Evolutionary conservation across 768 basidiomycete species (phyloP).

Genomic region (Phlegmacium glaucopus): DNA sequence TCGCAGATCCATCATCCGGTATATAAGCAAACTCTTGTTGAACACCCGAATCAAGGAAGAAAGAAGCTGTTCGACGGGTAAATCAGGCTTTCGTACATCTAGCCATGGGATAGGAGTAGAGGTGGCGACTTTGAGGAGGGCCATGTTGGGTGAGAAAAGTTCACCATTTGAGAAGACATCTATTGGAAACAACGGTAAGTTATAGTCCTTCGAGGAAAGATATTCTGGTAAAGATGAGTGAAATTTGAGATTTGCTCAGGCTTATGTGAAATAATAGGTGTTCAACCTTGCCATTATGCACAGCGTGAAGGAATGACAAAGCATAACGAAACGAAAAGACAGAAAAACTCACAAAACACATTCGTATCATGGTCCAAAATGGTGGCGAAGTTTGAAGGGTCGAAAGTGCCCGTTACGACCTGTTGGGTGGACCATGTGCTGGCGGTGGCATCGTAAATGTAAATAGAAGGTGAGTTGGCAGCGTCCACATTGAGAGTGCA

Average conservation of each 20-base stretch:
- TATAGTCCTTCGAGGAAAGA: too few species aligned
- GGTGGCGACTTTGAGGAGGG: conserved; percentile 56
- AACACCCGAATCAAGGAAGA: conserved; percentile 59
- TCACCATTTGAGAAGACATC: conserved; percentile 68
- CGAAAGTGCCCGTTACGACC: conserved; percentile 49
- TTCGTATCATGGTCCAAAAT: conserved; percentile 96
- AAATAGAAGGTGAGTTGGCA: conserved; percentile 61
- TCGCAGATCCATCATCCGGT: conserved; percentile 67
- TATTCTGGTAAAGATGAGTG: not conserved
- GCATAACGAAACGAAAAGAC: too few species aligned
- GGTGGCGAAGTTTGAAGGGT: conserved; percentile 60
- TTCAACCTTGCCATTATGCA: too few species aligned
- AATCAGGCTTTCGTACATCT: conserved; percentile 53
- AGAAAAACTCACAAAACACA: conserved; percentile 65
- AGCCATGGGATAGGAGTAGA: conserved; percentile 59
- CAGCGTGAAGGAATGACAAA: too few species aligned
- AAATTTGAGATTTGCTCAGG: not conserved
- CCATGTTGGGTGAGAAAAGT: conserved; percentile 72
- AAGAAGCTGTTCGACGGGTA: conserved; percentile 49
- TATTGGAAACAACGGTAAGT: conserved; percentile 17
- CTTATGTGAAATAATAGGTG: not conserved
- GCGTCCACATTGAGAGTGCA: conserved; percentile 81
- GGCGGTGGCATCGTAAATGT: conserved; percentile 75
- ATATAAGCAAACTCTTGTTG: conserved; percentile 61
- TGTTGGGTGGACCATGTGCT: conserved; percentile 80